phyloP scores from a whole-genome alignment of 345 rosid species.

The Corchorus olitorius region DNA sequence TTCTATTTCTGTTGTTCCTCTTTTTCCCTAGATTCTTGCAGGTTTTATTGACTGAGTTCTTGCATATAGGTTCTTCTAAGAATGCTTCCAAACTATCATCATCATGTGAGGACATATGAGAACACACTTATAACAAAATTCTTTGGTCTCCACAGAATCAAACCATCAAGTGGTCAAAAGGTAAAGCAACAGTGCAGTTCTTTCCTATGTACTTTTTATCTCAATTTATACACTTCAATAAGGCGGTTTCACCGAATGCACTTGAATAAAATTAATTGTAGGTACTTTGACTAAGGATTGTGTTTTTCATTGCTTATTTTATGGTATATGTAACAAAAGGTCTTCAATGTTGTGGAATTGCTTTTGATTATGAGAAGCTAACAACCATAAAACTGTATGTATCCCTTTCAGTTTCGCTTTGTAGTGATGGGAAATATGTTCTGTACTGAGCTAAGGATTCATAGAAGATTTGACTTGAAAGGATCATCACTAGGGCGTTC shows the following conservation, averaged over 20 bases:
- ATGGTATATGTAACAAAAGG: neutral
- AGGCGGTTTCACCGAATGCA: neutral
- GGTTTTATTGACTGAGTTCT: constrained; percentile 30
- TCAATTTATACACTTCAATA: neutral
- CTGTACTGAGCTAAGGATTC: constrained; percentile 96
- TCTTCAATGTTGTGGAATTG: constrained; percentile 16
- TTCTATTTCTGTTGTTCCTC: constrained; percentile 13
- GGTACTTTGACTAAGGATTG: constrained; percentile 6
- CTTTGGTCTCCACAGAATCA: constrained; percentile 99
- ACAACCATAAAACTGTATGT: constrained; percentile 26
- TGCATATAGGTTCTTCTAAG: constrained; percentile 76
- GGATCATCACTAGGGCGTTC: constrained; percentile 97
- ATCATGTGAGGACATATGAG: constrained; percentile 88
- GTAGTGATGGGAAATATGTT: constrained; percentile 99
- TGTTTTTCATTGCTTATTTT: constrained; percentile 12
- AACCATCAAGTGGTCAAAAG: constrained; percentile 98
- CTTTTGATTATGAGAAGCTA: constrained; percentile 27
- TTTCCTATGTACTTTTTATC: neutral
- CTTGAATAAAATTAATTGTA: neutral
- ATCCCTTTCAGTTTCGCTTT: constrained; percentile 78
- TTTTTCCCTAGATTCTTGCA: constrained; percentile 11
- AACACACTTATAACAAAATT: constrained; percentile 95
- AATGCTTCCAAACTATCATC: constrained; percentile 97
- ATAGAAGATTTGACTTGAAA: constrained; percentile 93
- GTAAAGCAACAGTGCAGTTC: constrained; percentile 34